Percentiles rank a stretch among this genome's conserved stretches.
phyloP scores from a whole-genome alignment of 495 filamentous ascomycete species.

The Hyaloscypha variabilis region DNA sequence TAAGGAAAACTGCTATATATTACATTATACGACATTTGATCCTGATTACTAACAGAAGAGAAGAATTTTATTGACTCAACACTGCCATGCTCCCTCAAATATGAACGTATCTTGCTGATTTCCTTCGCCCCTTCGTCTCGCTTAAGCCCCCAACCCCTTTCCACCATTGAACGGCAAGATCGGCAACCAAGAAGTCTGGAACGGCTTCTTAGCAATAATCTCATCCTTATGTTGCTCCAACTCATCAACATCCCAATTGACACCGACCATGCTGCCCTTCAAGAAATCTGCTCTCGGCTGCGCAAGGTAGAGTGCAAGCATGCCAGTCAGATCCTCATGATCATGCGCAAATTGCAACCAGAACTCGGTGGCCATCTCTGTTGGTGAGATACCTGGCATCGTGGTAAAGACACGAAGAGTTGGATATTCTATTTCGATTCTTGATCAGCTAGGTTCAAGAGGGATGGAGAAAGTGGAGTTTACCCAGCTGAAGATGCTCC shows the following conservation, averaged over 20 bases:
- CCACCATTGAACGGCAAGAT: conserved; percentile 8
- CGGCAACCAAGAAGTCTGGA: conserved; percentile 34
- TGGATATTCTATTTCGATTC: conserved; percentile 15
- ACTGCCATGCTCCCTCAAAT: not conserved
- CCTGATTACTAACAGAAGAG: too few relatives aligned
- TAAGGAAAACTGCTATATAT: too few relatives aligned
- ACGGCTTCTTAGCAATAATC: conserved; percentile 39
- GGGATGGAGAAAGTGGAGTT: too few relatives aligned
- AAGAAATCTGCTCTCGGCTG: conserved; percentile 41
- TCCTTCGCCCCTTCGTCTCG: not conserved
- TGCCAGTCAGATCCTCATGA: conserved; percentile 39
- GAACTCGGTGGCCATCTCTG: conserved; percentile 28
- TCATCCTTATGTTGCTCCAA: conserved; percentile 41
- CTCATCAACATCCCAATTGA: conserved; percentile 49
- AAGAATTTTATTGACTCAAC: too few relatives aligned
- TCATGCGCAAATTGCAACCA: conserved; percentile 40
- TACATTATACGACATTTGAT: too few relatives aligned
- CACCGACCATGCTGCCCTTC: conserved; percentile 39
- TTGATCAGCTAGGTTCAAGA: not conserved
- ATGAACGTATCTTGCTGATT: not conserved
- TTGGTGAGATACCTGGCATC: conserved; percentile 44
- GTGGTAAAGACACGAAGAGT: conserved; percentile 40
- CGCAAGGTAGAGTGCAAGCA: conserved; percentile 41
- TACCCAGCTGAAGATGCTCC: conserved; percentile 38
- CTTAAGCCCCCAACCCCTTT: conserved; percentile 12